Conservation (phyloP, 2,329 filamentous ascomycete species). For the Saccharata proteae region DNA sequence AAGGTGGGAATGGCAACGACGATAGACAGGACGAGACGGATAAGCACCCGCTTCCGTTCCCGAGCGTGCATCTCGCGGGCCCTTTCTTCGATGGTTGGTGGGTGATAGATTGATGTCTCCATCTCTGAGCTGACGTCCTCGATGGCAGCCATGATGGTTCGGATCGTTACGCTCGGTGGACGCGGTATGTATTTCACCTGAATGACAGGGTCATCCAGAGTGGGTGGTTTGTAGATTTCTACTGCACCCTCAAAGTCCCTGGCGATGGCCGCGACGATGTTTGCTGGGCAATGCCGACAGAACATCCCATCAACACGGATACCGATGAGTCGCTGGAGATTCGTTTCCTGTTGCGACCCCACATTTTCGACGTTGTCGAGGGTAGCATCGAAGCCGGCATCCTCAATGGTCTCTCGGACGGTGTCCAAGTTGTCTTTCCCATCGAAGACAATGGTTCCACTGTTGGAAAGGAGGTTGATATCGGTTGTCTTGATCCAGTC, state of each 20-base stretch:
- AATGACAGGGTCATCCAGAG: constrained; percentile 50
- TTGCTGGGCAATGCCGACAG: constrained; percentile 33
- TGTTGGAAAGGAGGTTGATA: constrained; percentile 41
- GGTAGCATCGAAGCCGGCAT: constrained; percentile 29
- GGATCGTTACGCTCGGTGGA: constrained; percentile 56
- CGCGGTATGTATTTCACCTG: constrained; percentile 60
- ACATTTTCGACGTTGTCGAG: constrained; percentile 21
- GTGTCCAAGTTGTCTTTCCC: constrained; percentile 33
- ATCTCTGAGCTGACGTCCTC: constrained; percentile 54
- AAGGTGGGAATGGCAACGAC: constrained; percentile 70
- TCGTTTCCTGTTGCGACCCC: constrained; percentile 10
- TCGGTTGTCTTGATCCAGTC: constrained; percentile 35
- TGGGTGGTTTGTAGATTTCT: constrained; percentile 41
- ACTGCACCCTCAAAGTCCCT: constrained; percentile 37
- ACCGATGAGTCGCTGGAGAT: constrained; percentile 18
- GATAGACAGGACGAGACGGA: constrained; percentile 58
- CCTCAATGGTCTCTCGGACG: constrained; percentile 40
- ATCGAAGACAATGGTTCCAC: constrained; percentile 35
- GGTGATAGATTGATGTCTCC: constrained; percentile 59
- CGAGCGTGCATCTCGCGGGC: constrained; percentile 58
- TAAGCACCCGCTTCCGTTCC: constrained; percentile 56
- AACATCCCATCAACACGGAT: constrained; percentile 33
- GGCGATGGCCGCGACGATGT: constrained; percentile 42
- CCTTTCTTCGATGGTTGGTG: constrained; percentile 72
- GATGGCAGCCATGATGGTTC: constrained; percentile 59